These are phyloP conservation scores for Dothideomycetidae sp. DNA, from an alignment of 2,329 filamentous ascomycete genomes.

Conservation along the genomic window DNA sequence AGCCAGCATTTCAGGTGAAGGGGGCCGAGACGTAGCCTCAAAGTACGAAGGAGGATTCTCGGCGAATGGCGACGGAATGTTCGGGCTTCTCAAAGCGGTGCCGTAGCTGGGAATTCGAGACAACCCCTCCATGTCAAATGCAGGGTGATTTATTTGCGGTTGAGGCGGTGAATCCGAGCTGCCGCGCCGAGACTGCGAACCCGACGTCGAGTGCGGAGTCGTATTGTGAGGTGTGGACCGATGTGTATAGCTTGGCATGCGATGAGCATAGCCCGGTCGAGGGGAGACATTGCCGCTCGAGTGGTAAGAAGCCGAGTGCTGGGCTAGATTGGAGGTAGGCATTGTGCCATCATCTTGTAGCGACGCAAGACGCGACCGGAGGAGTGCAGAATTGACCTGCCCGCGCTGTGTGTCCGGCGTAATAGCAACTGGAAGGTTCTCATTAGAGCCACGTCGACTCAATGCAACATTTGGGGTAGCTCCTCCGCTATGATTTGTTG, in stretches of 20 bases:
- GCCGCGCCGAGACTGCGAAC: constrained; percentile 20
- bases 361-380: constrained; percentile 54
- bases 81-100: constrained; percentile 33
- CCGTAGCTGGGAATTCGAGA: constrained; percentile 38
- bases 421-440: constrained; percentile 50
- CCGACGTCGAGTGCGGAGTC: constrained; percentile 15
- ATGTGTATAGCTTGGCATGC: constrained; percentile 2
- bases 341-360: constrained; percentile 31
- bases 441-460: constrained; percentile 59
- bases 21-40: constrained; percentile 30
- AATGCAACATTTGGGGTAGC: constrained; percentile 66
- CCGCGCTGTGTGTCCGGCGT: constrained; percentile 34
- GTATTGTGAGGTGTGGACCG: neutral
- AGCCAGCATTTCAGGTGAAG: constrained; percentile 19
- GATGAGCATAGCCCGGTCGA: neutral
- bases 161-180: constrained; percentile 15
- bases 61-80: constrained; percentile 26
- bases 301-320: constrained; percentile 15
- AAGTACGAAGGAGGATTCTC: constrained; percentile 32
- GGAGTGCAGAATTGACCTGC: constrained; percentile 40
- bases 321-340: constrained; percentile 12
- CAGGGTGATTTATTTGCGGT: constrained; percentile 12
- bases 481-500: constrained; percentile 31
- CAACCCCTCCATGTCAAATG: constrained; percentile 34
- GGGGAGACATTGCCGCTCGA: constrained; percentile 21